Percentiles rank a stretch among this genome's conserved stretches.
phyloP scores from a whole-genome alignment of 2,329 filamentous ascomycete species.

The Microcyclosporella mali region DNA sequence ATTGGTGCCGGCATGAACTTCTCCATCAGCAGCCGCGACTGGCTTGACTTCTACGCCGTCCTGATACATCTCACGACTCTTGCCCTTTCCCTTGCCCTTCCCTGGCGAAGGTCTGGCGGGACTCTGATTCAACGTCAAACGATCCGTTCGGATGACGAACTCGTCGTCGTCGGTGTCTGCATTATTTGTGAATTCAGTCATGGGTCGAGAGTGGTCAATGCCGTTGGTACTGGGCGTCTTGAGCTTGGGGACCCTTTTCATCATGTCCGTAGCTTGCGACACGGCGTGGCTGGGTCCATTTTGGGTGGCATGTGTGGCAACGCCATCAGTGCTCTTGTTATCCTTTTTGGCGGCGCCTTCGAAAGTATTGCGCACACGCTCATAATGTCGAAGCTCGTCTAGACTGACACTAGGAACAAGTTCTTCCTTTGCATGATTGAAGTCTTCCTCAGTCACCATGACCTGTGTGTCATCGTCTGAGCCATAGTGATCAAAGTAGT shows the following conservation, averaged over 20 bases:
- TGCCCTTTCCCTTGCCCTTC: slow-evolving; percentile 34
- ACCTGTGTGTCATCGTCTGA: slow-evolving; percentile 77
- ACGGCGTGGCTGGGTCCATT: slow-evolving; percentile 6
- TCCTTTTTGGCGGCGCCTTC: slow-evolving; percentile 56
- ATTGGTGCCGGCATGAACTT: slow-evolving; percentile 28
- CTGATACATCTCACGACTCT: slow-evolving; percentile 25
- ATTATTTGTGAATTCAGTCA: no score
- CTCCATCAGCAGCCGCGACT: slow-evolving; percentile 3
- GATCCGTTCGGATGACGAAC: slow-evolving; percentile 38
- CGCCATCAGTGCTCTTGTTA: slow-evolving; percentile 30
- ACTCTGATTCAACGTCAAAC: slow-evolving; percentile 23
- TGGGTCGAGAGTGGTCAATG: no score
- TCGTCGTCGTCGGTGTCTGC: slow-evolving; percentile 31
- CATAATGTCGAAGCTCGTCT: slow-evolving; percentile 87
- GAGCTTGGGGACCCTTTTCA: slow-evolving; percentile 14
- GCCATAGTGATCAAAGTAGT: slow-evolving; percentile 92
- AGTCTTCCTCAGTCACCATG: slow-evolving; percentile 84
- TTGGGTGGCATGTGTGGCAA: not conserved
- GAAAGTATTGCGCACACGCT: slow-evolving; percentile 73
- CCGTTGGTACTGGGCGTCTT: slow-evolving; percentile 7
- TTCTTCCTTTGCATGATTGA: slow-evolving; percentile 71
- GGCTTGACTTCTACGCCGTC: no score
- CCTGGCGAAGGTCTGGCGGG: slow-evolving; percentile 4
- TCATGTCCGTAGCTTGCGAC: slow-evolving; percentile 10
- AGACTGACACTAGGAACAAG: slow-evolving; percentile 89